phyloP scores from a whole-genome alignment of 2,329 filamentous ascomycete genomes.

The Hortaea sp. region DNA sequence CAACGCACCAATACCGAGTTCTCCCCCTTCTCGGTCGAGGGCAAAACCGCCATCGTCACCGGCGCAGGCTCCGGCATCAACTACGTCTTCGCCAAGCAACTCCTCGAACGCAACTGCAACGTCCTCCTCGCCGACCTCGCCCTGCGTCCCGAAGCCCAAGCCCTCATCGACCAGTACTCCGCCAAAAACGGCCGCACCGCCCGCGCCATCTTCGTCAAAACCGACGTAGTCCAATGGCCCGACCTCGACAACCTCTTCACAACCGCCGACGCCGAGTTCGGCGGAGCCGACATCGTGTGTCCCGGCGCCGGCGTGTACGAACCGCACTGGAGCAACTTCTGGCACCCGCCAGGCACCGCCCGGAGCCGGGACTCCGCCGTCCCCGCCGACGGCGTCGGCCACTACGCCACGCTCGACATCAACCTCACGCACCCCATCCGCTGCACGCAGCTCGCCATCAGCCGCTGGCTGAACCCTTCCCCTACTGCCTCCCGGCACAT shows the following conservation, averaged over 20 bases:
- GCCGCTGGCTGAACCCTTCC: conserved; percentile 30
- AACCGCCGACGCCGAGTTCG: conserved; percentile 39
- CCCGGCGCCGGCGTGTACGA: conserved; percentile 42
- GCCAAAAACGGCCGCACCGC: conserved; percentile 16
- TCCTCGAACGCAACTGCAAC: conserved; percentile 36
- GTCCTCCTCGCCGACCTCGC: conserved; percentile 40
- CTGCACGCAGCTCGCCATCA: conserved; percentile 37
- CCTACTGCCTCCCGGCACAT: conserved; percentile 10
- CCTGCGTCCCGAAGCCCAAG: conserved; percentile 37
- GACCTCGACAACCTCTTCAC: conserved; percentile 42
- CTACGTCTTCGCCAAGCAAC: conserved; percentile 34
- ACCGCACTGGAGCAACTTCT: conserved; percentile 39
- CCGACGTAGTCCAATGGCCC: conserved; percentile 40
- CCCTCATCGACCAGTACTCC: conserved; percentile 29
- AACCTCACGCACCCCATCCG: conserved; percentile 41
- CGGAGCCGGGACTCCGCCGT: conserved; percentile 25
- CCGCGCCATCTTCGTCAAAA: conserved; percentile 34
- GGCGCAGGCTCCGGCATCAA: conserved; percentile 41
- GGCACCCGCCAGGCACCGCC: conserved; percentile 34
- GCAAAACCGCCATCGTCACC: conserved; percentile 40
- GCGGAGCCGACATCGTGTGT: conserved; percentile 37
- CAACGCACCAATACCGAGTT: conserved; percentile 3
- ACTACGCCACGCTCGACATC: conserved; percentile 34
- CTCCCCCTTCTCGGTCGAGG: conserved; percentile 29
- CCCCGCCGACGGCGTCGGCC: conserved; percentile 14